These are phyloP conservation scores for Aquilaria malaccensis DNA, from an alignment of 345 rosid genomes.

Conservation along the genomic window DNA sequence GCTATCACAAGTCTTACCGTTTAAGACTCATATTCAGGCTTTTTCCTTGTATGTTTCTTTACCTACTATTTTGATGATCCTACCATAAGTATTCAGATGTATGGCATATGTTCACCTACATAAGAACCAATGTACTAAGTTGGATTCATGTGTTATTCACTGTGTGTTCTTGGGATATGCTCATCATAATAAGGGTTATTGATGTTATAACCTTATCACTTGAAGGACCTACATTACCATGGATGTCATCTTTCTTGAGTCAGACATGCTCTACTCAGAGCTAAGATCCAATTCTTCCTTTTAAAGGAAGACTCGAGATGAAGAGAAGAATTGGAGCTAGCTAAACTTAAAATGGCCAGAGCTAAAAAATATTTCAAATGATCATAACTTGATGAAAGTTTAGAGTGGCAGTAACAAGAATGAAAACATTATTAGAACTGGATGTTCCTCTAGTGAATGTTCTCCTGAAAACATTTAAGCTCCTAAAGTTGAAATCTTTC, in stretches of 20 bases:
- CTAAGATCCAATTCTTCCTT: not conserved
- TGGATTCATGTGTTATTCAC: not conserved
- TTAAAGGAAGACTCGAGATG: not conserved
- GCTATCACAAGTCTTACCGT: not conserved
- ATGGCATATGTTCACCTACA: not conserved
- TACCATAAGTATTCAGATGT: not conserved
- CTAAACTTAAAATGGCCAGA: not conserved
- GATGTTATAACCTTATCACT: not conserved
- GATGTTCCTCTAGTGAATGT: too few species aligned
- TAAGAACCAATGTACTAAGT: not conserved
- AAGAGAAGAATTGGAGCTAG: not conserved
- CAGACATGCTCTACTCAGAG: not conserved
- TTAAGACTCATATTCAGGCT: not conserved
- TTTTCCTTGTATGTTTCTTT: not conserved
- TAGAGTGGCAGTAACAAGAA: not conserved
- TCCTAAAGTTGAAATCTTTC: too few species aligned
- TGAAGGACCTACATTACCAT: not conserved
- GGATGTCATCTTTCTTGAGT: conserved; percentile 3
- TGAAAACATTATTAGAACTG: not conserved
- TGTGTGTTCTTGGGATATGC: not conserved
- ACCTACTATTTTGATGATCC: not conserved
- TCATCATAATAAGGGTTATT: not conserved
- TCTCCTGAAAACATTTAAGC: too few species aligned
- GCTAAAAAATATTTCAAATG: too few species aligned
- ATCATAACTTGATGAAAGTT: too few species aligned